Base-by-base conservation (phyloP, 352 stramenopile species). In the Pythium guiyangense region DNA sequence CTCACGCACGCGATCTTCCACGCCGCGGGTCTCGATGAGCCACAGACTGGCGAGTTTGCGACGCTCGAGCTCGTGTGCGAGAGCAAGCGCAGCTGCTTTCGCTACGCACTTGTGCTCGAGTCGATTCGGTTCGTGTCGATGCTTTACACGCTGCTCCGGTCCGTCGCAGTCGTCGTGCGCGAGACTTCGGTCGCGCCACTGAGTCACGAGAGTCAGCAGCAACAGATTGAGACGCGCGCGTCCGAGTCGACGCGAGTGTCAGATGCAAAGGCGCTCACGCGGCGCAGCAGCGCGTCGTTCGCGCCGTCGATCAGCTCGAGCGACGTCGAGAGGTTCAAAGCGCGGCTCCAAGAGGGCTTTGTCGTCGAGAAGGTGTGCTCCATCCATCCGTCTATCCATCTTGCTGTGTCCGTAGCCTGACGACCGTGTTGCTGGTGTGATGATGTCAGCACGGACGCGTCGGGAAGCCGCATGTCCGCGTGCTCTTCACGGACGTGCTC, bases 331-430 rank as follows among this genome's bases (percentile, higher is more conserved):
- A 66, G 43, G 26, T 78, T 83, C 62, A 78, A 75, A 49, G 29
- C 52, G 52, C 66, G 66, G 35, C 54, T 83, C 18, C 66, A 71
- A 27, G 44, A 55, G 43, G 73, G 73, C 2, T 69, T 80, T 8
- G 31, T 78, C 2, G 63, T 80, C 18, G 73, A 80, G 54, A 83
- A 83, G 68, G 73, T 83, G 48, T 20, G 58, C 3, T 0, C n/a
- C n/a, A n/a, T n/a, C n/a, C n/a, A n/a, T n/a, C n/a, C n/a, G n/a
- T n/a, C n/a, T n/a, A n/a, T n/a, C n/a, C n/a, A n/a, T n/a, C n/a
- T n/a, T n/a, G n/a, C n/a, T n/a, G n/a, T n/a, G n/a, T n/a, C n/a
- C n/a, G n/a, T n/a, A n/a, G n/a, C n/a, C 6, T 39, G 8, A 31
- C 27, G 44, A 40, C n/a, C n/a, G n/a, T n/a, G n/a, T n/a, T 45